Conservation (phyloP, 139 green algal genomes). For the Closterium sp. region DNA sequence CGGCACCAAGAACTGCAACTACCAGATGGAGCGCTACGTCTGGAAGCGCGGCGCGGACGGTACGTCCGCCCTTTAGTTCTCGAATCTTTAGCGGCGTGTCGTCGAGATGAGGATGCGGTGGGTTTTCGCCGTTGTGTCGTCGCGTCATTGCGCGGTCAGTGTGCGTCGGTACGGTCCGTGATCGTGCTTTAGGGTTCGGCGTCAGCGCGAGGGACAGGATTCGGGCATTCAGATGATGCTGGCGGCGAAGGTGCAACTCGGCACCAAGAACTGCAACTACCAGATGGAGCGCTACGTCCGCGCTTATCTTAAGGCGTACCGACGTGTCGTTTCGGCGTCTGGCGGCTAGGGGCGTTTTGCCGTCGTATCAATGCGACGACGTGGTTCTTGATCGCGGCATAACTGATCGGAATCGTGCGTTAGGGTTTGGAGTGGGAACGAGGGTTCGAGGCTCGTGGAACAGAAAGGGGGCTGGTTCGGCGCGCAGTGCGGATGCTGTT, state of each 20-base stretch:
- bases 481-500: too few species aligned
- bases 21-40: slow-evolving; percentile 96
- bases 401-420: neutral
- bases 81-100: neutral
- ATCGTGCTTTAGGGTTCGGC: too few species aligned
- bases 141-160: too few species aligned
- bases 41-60: slow-evolving; percentile 53
- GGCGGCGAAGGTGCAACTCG: slow-evolving; percentile 79
- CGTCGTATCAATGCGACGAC: neutral
- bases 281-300: slow-evolving; percentile 96
- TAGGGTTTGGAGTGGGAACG: neutral
- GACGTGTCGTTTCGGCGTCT: neutral
- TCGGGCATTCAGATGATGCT: slow-evolving; percentile 90
- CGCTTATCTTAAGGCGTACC: slow-evolving; percentile 44
- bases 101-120: too few species aligned
- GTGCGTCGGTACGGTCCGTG: too few species aligned
- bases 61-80: neutral
- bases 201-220: too few species aligned
- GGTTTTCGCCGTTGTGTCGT: too few species aligned
- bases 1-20: slow-evolving; percentile 91
- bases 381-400: neutral
- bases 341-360: neutral
- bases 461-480: too few species aligned
- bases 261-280: slow-evolving; percentile 90
- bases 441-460: neutral